A percentile compares a stretch with the other conserved stretches of the same genome.
These are phyloP conservation scores for Taiozyma sp. DNA, from an alignment of 1,139 yeast species.

Conservation along the genomic window DNA sequence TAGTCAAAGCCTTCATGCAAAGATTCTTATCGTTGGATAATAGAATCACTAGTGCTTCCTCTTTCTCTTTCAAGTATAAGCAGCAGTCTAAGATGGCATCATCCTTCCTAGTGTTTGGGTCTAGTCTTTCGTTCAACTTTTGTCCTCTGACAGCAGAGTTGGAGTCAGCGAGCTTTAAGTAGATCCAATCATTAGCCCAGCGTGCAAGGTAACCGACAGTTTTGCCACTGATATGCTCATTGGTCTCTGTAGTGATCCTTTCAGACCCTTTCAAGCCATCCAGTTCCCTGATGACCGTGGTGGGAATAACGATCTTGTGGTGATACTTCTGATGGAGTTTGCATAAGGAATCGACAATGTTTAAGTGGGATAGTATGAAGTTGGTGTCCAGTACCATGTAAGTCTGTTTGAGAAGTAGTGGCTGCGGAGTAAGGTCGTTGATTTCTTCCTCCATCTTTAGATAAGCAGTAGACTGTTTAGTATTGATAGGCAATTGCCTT, in stretches of 20 bases:
- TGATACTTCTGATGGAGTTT: slow-evolving; percentile 36
- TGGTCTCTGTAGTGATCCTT: slow-evolving; percentile 7
- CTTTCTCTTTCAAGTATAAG: slow-evolving; percentile 46
- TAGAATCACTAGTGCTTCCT: slow-evolving; percentile 49
- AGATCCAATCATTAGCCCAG: slow-evolving; percentile 78
- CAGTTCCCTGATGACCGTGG: slow-evolving; percentile 65
- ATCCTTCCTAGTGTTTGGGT: slow-evolving; percentile 47
- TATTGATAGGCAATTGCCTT: slow-evolving; percentile 8
- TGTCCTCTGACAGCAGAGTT: slow-evolving; percentile 62
- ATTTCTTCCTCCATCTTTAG: not conserved
- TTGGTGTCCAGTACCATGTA: slow-evolving; percentile 72
- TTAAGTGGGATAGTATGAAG: slow-evolving; percentile 62
- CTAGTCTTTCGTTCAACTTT: slow-evolving; percentile 48
- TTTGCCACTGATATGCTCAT: slow-evolving; percentile 21
- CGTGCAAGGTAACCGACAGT: slow-evolving; percentile 61
- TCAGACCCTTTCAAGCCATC: slow-evolving; percentile 67
- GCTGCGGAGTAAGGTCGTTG: slow-evolving; percentile 20
- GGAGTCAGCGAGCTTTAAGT: slow-evolving; percentile 48
- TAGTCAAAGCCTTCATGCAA: slow-evolving; percentile 70
- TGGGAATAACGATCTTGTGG: slow-evolving; percentile 60
- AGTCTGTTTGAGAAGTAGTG: slow-evolving; percentile 17
- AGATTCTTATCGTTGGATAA: slow-evolving; percentile 82
- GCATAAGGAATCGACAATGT: slow-evolving; percentile 47
- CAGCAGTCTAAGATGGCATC: slow-evolving; percentile 88
- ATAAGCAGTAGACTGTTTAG: not conserved